Evolutionary conservation across 2,329 filamentous ascomycete species (phyloP), one percentile per base, ranked within the genome.

Genomic region (Beauveria sp.): DNA sequence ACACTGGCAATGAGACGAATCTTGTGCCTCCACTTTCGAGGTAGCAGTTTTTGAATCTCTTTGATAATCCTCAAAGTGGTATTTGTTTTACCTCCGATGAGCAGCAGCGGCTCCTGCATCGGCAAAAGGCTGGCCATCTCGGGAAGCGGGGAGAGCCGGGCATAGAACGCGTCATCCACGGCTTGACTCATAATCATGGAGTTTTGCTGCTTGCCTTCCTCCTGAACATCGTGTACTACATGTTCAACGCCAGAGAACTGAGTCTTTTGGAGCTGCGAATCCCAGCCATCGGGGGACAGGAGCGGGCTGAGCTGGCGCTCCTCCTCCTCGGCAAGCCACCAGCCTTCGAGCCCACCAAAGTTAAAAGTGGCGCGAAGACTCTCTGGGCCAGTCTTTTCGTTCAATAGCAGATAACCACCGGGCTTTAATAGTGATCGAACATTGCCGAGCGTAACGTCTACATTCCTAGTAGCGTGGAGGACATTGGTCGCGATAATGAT

Each of bases 331-430:
- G 67, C 69, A 8, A 69, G 58, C 69, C 71, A 72, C 71, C 72
- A 74, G 18, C 70, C 72, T 0, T 65, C 58, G 2, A 76, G 61
- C 10, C 63, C 61, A 18, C 69, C 69, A 34, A 73, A 67, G 16
- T 69, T 62, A n/a, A 61, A 56, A 3, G 62, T 65, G 9, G 64
- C 51, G 0, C 68, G 60, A 31, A 66, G 46, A 45, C 14, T 18
- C 1, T 62, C 65, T 22, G 43, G 14, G 3, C 62, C 49, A 0
- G 68, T 71, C 2, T 76, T 64, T 62, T 83, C 80, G 3, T 76
- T 62, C 0, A 81, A 50, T 0, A 83, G 43, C 0, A 84, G 67
- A 45, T 76, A 74, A 0, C 80, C 81, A 1, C 75, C 78, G 0
- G 80, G 76, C 24, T 0, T 40, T 3, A 53, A 34, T 1, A 53